Evolutionary conservation across 2,329 filamentous ascomycete genomes (phyloP).

Genomic region (Colletotrichum sublineola): DNA sequence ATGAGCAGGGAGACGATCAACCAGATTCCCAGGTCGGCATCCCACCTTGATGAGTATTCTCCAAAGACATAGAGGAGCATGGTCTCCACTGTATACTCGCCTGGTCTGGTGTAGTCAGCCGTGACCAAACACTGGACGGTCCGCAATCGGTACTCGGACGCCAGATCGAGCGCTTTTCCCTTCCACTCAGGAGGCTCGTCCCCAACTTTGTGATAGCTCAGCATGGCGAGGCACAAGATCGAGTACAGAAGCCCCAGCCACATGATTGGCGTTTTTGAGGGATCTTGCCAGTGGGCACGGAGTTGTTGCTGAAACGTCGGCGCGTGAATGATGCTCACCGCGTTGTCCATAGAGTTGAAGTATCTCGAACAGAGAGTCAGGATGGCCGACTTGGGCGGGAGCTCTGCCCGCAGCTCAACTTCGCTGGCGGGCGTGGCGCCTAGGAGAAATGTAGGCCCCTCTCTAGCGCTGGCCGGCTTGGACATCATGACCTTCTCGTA

Average conservation of each 20-base stretch:
- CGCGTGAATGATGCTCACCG: conserved; percentile 82
- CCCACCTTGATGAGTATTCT: conserved; percentile 79
- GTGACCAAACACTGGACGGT: conserved; percentile 84
- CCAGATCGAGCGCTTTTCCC: conserved; percentile 72
- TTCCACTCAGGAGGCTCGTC: conserved; percentile 85
- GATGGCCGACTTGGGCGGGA: conserved; percentile 86
- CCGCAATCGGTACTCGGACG: conserved; percentile 75
- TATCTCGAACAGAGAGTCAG: conserved; percentile 89
- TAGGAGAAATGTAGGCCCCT: conserved; percentile 83
- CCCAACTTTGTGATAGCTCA: conserved; percentile 83
- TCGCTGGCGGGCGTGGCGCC: conserved; percentile 79
- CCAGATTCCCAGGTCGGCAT: conserved; percentile 78
- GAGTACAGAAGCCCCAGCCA: conserved; percentile 85
- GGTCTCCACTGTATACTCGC: conserved; percentile 82
- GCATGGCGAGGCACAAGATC: conserved; percentile 81
- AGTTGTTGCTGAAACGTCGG: conserved; percentile 87
- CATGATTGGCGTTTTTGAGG: conserved; percentile 78
- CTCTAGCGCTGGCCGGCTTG: conserved; percentile 70
- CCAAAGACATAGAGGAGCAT: conserved; percentile 81
- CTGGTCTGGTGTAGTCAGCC: conserved; percentile 82
- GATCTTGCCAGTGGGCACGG: conserved; percentile 76
- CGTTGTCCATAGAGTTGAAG: conserved; percentile 84
- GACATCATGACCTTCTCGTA: conserved; percentile 80
- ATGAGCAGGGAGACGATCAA: conserved; percentile 67
- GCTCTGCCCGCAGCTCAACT: conserved; percentile 80